Percentiles rank a stretch among this genome's conserved stretches.
Conservation (phyloP, 768 basidiomycete species). For the Leccinum boreale region DNA sequence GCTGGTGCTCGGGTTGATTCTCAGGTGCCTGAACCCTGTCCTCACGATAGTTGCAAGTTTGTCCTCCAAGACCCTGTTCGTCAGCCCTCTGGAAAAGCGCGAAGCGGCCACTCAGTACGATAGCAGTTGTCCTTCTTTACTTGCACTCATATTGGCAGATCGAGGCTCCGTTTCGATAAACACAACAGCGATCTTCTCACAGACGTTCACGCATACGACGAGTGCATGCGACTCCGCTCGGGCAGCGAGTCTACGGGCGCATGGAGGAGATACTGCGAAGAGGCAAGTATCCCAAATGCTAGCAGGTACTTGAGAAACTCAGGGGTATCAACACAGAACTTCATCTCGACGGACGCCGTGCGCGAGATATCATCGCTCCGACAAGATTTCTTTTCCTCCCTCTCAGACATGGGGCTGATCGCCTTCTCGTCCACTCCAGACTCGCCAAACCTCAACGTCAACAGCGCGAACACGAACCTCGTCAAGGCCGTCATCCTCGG, state of each 20-base stretch:
- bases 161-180: slow-evolving; percentile 63
- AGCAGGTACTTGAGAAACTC: background rate
- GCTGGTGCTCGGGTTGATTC: slow-evolving; percentile 81
- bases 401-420: slow-evolving; percentile 70
- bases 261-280: slow-evolving; percentile 66
- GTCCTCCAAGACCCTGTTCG: slow-evolving; percentile 86
- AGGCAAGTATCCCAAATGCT: slow-evolving; percentile 36
- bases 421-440: slow-evolving; percentile 43
- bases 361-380: slow-evolving; percentile 79
- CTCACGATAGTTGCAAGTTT: slow-evolving; percentile 79
- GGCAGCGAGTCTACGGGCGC: slow-evolving; percentile 46
- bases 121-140: background rate
- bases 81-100: slow-evolving; percentile 76
- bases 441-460: slow-evolving; percentile 55
- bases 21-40: slow-evolving; percentile 78
- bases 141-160: slow-evolving; percentile 41
- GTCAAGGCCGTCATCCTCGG: slow-evolving; percentile 83
- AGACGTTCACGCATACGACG: slow-evolving; percentile 71
- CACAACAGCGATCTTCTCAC: slow-evolving; percentile 85
- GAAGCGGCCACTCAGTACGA: slow-evolving; percentile 73
- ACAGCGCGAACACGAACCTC: slow-evolving; percentile 66
- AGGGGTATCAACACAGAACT: slow-evolving; percentile 53
- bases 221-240: slow-evolving; percentile 48
- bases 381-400: slow-evolving; percentile 69
- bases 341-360: slow-evolving; percentile 69